A percentile compares a stretch with the other conserved stretches of the same genome.
Conservation (phyloP, 2,329 filamentous ascomycete genomes). For the Talaromyces rugulosus region DNA sequence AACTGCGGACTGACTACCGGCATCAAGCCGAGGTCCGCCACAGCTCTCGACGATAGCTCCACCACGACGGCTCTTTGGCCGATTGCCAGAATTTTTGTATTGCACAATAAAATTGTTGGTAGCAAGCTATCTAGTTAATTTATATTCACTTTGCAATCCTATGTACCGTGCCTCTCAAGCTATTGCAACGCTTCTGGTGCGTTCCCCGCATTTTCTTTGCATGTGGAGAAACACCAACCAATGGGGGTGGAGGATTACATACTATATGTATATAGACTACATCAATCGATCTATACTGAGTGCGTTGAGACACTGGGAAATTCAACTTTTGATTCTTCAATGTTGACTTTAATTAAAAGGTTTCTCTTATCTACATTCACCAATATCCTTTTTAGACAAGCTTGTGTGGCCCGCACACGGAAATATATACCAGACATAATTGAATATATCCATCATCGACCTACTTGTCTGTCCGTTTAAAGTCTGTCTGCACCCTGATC, state of each 20-base stretch:
- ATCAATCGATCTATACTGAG: neutral
- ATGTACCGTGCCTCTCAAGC: neutral
- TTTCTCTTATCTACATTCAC: neutral
- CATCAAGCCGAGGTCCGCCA: neutral
- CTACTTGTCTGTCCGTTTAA: conserved; percentile 12
- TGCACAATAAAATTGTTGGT: neutral
- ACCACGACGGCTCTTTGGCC: neutral
- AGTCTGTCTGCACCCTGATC: conserved; percentile 20
- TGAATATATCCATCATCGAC: neutral
- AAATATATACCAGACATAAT: neutral
- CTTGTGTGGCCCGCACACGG: neutral
- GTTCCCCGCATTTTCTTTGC: neutral
- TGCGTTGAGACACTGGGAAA: neutral
- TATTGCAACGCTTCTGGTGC: neutral
- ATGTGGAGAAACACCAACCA: neutral
- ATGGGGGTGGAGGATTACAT: neutral
- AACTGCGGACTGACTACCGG: neutral
- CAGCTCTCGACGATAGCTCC: neutral
- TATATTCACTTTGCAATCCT: neutral
- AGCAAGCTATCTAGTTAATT: neutral
- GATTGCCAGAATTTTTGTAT: neutral
- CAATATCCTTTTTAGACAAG: neutral
- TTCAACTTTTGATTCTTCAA: neutral
- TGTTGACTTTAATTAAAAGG: neutral
- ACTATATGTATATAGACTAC: neutral